These are phyloP conservation scores for Vitis hybrid DNA, from an alignment of 177 flowering plant genomes.

Conservation along the genomic window DNA sequence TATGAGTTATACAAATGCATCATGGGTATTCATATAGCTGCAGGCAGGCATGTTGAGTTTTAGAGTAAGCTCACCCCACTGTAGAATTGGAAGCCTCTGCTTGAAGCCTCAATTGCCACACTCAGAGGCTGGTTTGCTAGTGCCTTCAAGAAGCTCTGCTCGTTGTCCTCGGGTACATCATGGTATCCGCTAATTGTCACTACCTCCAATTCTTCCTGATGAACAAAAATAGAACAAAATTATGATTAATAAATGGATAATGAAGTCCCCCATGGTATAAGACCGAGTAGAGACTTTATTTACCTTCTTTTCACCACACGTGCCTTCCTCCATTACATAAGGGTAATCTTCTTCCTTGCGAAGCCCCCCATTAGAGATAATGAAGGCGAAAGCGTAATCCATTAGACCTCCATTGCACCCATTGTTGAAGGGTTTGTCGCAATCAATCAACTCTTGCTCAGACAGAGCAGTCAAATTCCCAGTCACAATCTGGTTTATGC, in stretches of 20 bases:
- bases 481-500: slow-evolving; percentile 73
- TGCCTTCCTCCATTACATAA: slow-evolving; percentile 67
- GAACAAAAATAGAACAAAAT: slow-evolving; percentile 33
- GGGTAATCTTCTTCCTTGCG: slow-evolving; percentile 75
- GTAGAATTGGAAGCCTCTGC: slow-evolving; percentile 89
- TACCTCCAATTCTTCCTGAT: slow-evolving; percentile 33
- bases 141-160: slow-evolving; percentile 42
- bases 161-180: slow-evolving; percentile 48
- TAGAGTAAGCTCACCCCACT: slow-evolving; percentile 54
- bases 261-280: no score
- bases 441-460: slow-evolving; percentile 81
- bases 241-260: background rate
- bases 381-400: slow-evolving; percentile 75
- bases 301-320: slow-evolving; percentile 61
- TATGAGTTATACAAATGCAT: background rate
- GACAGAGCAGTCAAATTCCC: slow-evolving; percentile 68
- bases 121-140: slow-evolving; percentile 54
- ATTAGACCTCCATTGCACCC: slow-evolving; percentile 89
- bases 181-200: slow-evolving; percentile 45
- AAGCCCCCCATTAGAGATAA: slow-evolving; percentile 56
- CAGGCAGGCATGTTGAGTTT: background rate
- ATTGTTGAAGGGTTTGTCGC: slow-evolving; percentile 58
- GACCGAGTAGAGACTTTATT: no score
- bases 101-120: slow-evolving; percentile 79
- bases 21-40: no score